These are phyloP conservation scores for Moricandia moricandioides DNA, from an alignment of 345 rosid genomes.

Conservation along the genomic window DNA sequence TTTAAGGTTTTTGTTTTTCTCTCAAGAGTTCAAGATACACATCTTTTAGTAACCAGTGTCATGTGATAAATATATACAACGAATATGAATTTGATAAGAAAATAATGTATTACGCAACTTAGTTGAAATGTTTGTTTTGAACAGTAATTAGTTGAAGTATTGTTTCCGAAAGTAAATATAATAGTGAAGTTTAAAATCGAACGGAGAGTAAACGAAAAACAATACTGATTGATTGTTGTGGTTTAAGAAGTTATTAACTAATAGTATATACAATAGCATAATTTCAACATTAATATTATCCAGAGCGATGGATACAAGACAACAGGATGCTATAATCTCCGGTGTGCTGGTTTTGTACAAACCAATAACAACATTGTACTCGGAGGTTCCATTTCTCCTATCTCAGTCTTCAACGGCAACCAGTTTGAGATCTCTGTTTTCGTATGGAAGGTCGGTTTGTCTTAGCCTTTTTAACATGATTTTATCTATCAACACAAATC, in stretches of 20 bases:
- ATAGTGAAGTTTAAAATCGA: not conserved
- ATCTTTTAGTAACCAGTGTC: not conserved
- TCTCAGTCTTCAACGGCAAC: not conserved
- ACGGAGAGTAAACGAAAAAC: not conserved
- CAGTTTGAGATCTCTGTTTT: slow-evolving; percentile 4
- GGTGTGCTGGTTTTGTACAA: not conserved
- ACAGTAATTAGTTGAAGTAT: not conserved
- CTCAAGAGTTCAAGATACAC: not conserved
- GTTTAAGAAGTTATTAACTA: not conserved
- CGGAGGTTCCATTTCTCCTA: not conserved
- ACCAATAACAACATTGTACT: not conserved
- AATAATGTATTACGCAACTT: not conserved
- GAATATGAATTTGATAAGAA: not conserved
- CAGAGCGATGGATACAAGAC: not conserved
- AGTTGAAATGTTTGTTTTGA: not conserved
- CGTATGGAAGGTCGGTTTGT: not conserved
- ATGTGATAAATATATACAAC: not conserved
- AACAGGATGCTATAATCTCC: not conserved
- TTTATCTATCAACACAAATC: not conserved
- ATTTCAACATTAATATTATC: not conserved
- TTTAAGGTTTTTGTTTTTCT: not conserved
- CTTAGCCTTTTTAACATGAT: not conserved
- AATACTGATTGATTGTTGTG: not conserved
- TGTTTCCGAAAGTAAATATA: not conserved
- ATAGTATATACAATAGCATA: not conserved